phyloP scores from a whole-genome alignment of 208 protist species.

The Trypanosoma brucei region DNA sequence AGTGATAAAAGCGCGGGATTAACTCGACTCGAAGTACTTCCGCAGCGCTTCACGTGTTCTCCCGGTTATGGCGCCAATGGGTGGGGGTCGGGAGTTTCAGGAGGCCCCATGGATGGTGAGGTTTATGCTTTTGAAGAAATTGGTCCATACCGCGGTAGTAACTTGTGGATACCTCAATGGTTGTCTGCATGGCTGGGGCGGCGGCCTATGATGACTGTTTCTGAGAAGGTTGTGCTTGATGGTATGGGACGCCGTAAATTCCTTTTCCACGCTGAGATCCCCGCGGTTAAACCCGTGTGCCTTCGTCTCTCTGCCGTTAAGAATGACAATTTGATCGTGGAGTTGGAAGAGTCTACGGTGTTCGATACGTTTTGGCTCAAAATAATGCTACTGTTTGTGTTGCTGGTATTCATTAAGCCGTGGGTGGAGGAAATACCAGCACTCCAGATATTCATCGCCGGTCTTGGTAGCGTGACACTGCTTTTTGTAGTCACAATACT shows the following conservation, averaged over 20 bases:
- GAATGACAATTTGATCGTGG: slow-evolving; percentile 14
- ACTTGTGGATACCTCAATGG: slow-evolving; percentile 20
- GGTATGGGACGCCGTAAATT: slow-evolving; percentile 4
- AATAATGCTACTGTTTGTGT: slow-evolving; percentile 24
- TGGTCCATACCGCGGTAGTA: slow-evolving; percentile 15
- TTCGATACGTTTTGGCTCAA: slow-evolving; percentile 56
- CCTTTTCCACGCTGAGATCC: slow-evolving; percentile 11
- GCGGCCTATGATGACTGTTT: slow-evolving; percentile 12
- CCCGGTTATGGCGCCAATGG: not conserved
- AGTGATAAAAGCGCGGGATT: too few relatives aligned
- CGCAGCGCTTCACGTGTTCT: not conserved
- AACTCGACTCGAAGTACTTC: too few relatives aligned
- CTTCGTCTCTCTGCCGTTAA: slow-evolving; percentile 14
- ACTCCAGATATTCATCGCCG: slow-evolving; percentile 41
- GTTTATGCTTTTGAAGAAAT: slow-evolving; percentile 24
- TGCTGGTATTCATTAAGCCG: slow-evolving; percentile 32
- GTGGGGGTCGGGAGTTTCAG: not conserved
- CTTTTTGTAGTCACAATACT: slow-evolving; percentile 30
- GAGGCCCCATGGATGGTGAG: not conserved
- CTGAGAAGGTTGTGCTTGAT: slow-evolving; percentile 8
- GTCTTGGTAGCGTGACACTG: slow-evolving; percentile 37
- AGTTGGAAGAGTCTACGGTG: slow-evolving; percentile 28
- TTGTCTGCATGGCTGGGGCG: slow-evolving; percentile 21
- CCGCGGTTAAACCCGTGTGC: slow-evolving; percentile 19
- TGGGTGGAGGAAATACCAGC: slow-evolving; percentile 39